These are phyloP conservation scores for Streptanthus diversifolius DNA, from an alignment of 345 rosid genomes.

Conservation along the genomic window DNA sequence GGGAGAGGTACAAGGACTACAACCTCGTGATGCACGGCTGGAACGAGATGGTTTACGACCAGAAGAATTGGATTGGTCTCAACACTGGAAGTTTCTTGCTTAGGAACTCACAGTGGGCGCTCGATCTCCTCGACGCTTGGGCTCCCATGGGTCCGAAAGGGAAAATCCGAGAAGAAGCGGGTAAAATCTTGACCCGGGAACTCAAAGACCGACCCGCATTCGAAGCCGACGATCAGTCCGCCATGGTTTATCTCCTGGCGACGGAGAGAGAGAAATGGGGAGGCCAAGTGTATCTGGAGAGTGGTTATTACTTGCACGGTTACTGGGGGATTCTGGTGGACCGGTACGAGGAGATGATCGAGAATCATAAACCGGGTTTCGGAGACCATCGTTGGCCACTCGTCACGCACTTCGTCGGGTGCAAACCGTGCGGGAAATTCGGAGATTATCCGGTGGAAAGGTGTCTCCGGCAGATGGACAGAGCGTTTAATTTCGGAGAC, in stretches of 20 bases:
- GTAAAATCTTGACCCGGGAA: slow-evolving; percentile 53
- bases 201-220: slow-evolving; percentile 59
- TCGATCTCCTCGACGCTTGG: slow-evolving; percentile 71
- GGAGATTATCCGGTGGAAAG: slow-evolving; percentile 64
- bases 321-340: slow-evolving; percentile 74
- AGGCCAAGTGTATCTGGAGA: slow-evolving; percentile 63
- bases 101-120: slow-evolving; percentile 63
- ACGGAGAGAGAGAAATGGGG: slow-evolving; percentile 66
- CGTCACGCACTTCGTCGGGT: slow-evolving; percentile 78
- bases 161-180: slow-evolving; percentile 58
- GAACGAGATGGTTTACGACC: slow-evolving; percentile 66
- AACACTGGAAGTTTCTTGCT: slow-evolving; percentile 68
- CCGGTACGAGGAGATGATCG: slow-evolving; percentile 65
- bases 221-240: slow-evolving; percentile 72
- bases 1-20: slow-evolving; percentile 66
- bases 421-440: slow-evolving; percentile 74
- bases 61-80: slow-evolving; percentile 67
- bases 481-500: slow-evolving; percentile 73
- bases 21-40: slow-evolving; percentile 74
- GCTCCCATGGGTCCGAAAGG: slow-evolving; percentile 76
- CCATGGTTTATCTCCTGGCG: slow-evolving; percentile 63
- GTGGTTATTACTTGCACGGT: slow-evolving; percentile 67
- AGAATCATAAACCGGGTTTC: slow-evolving; percentile 57
- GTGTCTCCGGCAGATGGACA: slow-evolving; percentile 73
- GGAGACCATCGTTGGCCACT: slow-evolving; percentile 79